Base-by-base conservation (phyloP, 768 basidiomycete species). In the Austroboletus eburneus region DNA sequence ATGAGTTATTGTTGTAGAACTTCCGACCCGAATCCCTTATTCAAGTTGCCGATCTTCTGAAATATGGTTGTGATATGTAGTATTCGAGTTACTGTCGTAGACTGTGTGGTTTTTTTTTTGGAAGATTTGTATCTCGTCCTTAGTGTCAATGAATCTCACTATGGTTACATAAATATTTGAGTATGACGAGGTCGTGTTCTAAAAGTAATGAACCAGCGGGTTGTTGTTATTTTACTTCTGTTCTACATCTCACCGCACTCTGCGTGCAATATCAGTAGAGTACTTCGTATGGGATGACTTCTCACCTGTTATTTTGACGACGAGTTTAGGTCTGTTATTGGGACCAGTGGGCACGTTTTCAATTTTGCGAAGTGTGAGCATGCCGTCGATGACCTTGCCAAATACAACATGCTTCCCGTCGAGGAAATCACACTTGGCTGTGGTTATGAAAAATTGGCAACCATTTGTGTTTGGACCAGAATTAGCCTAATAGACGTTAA, bases 371-470 rank as follows among this genome's bases (percentile, higher is more conserved):
- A 99, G 74, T 4, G 92, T 95, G 49, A 99, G 79, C 87, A 98
- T 90, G 21, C 91, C 91, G 47, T 96, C 91, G 51, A 90, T 79
- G 29, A 95, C 87, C 54, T 78, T 83, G 6, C 92, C 92, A 57
- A 96, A 96, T 2, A 94, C 91, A 56, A 93, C 87, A 62, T 95
- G 92, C 65, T 94, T 91, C 54, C 83, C 90, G 62, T 99, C 94
- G 36, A 99, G 79, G 68, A 98, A 98, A 51, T 94, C 91, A 53
- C 94, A 95, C 56, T 89, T 87, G 9, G 83, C 90, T 2, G 91
- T 93, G 0, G 96, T 99, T 62, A 99, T 85, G 75, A 99, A 99
- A 74, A 98, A 99, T 81, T 91, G 92, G 65, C 91, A 94, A 3
- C 94, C 95, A 54, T 97, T 98, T 13, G 92, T 94, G 59, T 91